phyloP scores from a whole-genome alignment of 106 monocot species.

The Allium sativum region DNA sequence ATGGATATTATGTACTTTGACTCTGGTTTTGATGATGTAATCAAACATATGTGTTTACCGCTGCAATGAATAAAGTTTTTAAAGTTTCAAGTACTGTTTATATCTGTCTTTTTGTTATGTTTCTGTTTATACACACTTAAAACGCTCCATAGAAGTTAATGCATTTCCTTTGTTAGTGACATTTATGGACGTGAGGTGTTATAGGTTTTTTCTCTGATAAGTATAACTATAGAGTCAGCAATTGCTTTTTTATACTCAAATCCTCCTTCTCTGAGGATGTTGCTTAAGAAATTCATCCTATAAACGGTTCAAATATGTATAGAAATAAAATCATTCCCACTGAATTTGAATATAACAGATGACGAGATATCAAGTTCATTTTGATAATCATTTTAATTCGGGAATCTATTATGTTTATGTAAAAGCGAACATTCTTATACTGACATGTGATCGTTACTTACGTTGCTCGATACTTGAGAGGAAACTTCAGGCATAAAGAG shows the following conservation, averaged over 20 bases:
- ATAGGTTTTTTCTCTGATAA: slow-evolving; percentile 97
- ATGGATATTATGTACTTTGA: too few species aligned
- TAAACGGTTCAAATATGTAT: slow-evolving; percentile 6
- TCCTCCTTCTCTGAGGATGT: slow-evolving; percentile 95
- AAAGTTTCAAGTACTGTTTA: too few species aligned
- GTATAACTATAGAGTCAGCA: slow-evolving; percentile 93
- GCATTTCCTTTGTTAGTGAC: too few species aligned
- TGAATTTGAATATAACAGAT: background rate
- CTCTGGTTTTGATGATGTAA: too few species aligned
- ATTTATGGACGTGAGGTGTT: too few species aligned
- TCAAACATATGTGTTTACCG: too few species aligned
- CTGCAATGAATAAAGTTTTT: too few species aligned
- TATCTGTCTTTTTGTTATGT: too few species aligned
- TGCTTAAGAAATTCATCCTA: slow-evolving; percentile 99
- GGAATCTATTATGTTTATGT: too few species aligned
- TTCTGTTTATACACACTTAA: too few species aligned
- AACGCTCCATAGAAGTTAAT: too few species aligned
- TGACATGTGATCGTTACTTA: slow-evolving; percentile 27
- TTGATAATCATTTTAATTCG: background rate
- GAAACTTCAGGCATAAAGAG: slow-evolving; percentile 92
- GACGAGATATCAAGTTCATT: background rate
- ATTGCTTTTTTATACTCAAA: slow-evolving; percentile 99
- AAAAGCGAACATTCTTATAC: background rate
- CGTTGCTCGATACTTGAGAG: slow-evolving; percentile 93
- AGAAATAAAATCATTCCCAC: background rate